These are phyloP conservation scores for Aspergillus calidoustus DNA, from an alignment of 2,329 filamentous ascomycete genomes.

Conservation along the genomic window DNA sequence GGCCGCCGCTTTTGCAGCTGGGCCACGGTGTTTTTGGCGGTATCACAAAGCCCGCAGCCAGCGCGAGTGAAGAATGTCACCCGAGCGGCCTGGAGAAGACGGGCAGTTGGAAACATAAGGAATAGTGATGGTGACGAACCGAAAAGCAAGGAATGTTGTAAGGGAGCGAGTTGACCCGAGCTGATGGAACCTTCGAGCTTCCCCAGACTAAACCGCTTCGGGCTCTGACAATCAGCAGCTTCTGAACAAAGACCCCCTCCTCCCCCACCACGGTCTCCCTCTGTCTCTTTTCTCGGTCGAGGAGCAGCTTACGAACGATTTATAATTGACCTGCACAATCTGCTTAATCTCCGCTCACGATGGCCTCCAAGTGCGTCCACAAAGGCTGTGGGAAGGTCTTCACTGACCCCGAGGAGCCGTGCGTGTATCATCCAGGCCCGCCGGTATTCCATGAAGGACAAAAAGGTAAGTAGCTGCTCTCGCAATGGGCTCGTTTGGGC, in stretches of 20 bases:
- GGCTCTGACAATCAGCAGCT: constrained; percentile 22
- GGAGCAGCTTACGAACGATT: not conserved
- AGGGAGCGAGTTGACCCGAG: constrained; percentile 3
- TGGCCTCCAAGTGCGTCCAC: constrained; percentile 80
- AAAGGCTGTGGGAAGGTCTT: constrained; percentile 93
- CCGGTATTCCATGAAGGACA: constrained; percentile 97
- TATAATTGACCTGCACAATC: not conserved
- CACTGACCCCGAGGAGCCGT: constrained; percentile 79
- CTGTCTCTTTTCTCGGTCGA: not conserved
- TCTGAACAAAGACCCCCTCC: constrained; percentile 10
- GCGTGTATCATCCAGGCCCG: constrained; percentile 89
- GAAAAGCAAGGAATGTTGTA: not conserved
- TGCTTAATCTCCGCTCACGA: constrained; percentile 24
- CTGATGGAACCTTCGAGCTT: constrained; percentile 48
- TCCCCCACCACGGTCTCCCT: constrained; percentile 11
- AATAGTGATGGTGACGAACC: not conserved
- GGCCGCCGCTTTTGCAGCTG: constrained; percentile 57
- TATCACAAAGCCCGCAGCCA: constrained; percentile 64
- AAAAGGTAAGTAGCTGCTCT: constrained; percentile 70
- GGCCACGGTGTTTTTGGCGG: constrained; percentile 61
- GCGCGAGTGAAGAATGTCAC: constrained; percentile 66
- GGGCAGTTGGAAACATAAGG: constrained; percentile 38
- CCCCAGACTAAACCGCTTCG: constrained; percentile 39
- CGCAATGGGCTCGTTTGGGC: constrained; percentile 29
- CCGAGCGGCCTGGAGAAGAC: constrained; percentile 42